phyloP scores from a whole-genome alignment of 106 monocot genomes.

The Dendrobium chrysotoxum region DNA sequence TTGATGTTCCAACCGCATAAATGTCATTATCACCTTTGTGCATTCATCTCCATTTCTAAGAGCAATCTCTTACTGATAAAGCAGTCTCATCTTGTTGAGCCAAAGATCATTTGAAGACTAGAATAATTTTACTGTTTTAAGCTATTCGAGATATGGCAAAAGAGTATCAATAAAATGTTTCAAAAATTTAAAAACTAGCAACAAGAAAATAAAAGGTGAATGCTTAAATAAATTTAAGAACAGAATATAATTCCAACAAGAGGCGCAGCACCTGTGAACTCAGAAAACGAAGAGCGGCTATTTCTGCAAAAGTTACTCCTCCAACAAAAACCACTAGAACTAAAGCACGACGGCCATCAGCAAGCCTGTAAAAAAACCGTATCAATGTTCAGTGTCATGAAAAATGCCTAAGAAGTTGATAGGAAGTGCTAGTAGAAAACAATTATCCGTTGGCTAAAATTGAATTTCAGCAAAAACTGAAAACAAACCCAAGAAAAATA shows the following conservation, averaged over 20 bases:
- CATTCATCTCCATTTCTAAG: too few relatives aligned
- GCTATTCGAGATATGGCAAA: background rate
- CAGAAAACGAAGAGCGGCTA: slow-evolving; percentile 91
- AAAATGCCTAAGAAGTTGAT: too few relatives aligned
- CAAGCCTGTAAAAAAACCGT: slow-evolving; percentile 37
- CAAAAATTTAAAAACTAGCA: background rate
- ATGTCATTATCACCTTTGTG: too few relatives aligned
- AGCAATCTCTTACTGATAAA: too few relatives aligned
- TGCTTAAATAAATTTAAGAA: background rate
- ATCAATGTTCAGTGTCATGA: background rate
- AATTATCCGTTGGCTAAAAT: too few relatives aligned
- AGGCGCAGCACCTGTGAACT: slow-evolving; percentile 67
- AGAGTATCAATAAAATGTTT: background rate
- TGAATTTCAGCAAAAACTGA: too few relatives aligned
- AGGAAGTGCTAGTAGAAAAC: too few relatives aligned
- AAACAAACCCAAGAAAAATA: too few relatives aligned
- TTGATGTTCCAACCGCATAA: too few relatives aligned
- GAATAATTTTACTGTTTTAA: too few relatives aligned
- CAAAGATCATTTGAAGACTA: too few relatives aligned
- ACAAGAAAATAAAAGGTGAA: background rate
- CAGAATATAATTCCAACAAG: background rate
- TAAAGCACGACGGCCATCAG: slow-evolving; percentile 69
- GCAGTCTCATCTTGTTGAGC: too few relatives aligned
- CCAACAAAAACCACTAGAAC: slow-evolving; percentile 89
- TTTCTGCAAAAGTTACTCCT: slow-evolving; percentile 90